Evolutionary conservation across 2,329 filamentous ascomycete genomes (phyloP).

Genomic region (Leptodontidium sp.): DNA sequence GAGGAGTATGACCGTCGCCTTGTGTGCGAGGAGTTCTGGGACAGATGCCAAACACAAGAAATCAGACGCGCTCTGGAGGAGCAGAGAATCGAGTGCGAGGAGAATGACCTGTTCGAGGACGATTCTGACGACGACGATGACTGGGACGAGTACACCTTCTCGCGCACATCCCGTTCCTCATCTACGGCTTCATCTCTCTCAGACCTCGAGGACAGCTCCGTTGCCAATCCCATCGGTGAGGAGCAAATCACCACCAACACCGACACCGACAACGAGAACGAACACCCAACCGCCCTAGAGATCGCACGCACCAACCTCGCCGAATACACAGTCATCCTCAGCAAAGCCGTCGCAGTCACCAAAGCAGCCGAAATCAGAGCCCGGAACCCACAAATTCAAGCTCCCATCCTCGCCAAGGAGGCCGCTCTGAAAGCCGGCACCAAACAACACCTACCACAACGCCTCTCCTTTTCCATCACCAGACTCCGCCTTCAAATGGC

Average conservation of each 20-base stretch:
- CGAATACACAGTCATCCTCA: conserved; percentile 6
- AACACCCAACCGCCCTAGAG: neutral
- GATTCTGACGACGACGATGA: neutral
- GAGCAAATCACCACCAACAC: neutral
- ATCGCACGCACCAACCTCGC: conserved; percentile 1
- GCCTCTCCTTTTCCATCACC: neutral
- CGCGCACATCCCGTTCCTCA: neutral
- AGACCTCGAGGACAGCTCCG: neutral
- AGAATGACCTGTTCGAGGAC: neutral
- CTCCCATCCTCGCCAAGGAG: neutral
- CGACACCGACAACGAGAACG: neutral
- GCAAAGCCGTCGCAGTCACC: neutral
- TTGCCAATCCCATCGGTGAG: neutral
- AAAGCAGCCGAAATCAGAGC: neutral
- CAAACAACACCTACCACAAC: neutral
- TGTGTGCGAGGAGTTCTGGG: conserved; percentile 11
- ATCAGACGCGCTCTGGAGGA: neutral
- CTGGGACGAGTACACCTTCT: neutral
- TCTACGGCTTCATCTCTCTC: neutral
- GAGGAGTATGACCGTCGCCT: neutral
- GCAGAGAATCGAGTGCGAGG: neutral
- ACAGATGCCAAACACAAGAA: neutral
- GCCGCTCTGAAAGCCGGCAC: neutral
- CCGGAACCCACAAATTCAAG: neutral
- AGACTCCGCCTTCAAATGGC: conserved; percentile 6